Conservation (phyloP, 2,329 filamentous ascomycete genomes). For the Curvularia eragrostidis region DNA sequence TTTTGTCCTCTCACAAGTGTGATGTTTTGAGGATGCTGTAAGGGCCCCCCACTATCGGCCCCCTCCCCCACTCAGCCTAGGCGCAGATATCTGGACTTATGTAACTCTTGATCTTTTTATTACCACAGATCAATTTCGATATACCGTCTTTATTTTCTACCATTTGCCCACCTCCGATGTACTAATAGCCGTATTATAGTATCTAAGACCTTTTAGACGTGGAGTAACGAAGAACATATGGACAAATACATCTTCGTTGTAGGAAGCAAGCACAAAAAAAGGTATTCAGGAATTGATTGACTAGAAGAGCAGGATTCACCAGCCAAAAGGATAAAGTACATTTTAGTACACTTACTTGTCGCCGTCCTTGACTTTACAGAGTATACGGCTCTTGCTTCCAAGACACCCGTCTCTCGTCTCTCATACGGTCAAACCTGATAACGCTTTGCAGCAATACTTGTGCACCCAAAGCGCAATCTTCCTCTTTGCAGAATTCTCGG, state of each 20-base stretch:
- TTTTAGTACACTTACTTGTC: background rate
- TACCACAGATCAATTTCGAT: background rate
- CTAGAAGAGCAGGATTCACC: background rate
- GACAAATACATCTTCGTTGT: background rate
- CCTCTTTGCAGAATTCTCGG: constrained; percentile 53
- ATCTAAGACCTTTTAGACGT: background rate
- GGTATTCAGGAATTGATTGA: background rate
- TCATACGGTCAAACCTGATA: constrained; percentile 56
- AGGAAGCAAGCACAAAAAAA: background rate
- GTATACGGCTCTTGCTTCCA: constrained; percentile 41
- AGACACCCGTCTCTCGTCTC: constrained; percentile 45
- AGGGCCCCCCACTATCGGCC: background rate
- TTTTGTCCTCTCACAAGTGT: background rate
- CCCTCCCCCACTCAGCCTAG: too few relatives aligned
- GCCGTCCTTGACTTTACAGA: background rate
- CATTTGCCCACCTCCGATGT: background rate
- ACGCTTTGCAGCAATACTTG: constrained; percentile 61
- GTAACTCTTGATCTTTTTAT: background rate
- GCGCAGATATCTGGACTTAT: background rate
- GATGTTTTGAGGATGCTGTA: background rate
- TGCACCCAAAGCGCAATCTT: constrained; percentile 56
- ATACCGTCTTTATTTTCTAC: background rate
- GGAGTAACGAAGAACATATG: background rate
- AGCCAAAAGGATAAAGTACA: background rate
- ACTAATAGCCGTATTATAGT: background rate